Conservation (phyloP, 1,139 yeast species). For the Sugiyamaella novakii region DNA sequence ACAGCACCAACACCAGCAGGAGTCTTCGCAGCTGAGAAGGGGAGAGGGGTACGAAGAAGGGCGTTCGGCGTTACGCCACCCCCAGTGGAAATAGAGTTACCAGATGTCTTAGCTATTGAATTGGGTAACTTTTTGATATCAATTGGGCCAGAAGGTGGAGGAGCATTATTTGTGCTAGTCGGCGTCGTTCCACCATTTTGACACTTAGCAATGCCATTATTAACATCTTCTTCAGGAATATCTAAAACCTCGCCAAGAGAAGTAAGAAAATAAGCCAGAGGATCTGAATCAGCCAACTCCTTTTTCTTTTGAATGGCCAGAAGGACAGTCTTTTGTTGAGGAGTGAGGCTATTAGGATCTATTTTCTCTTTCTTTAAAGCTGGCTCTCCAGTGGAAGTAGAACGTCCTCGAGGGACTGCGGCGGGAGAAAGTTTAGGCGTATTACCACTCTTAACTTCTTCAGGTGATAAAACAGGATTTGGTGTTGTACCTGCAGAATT, state of each 20-base stretch:
- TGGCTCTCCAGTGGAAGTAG: constrained; percentile 24
- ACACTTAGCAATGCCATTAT: constrained; percentile 15
- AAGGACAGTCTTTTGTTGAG: constrained; percentile 26
- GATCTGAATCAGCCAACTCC: constrained; percentile 35
- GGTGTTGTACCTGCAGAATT: constrained; percentile 20
- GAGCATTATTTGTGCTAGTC: not conserved
- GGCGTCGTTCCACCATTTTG: constrained; percentile 9
- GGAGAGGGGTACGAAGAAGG: constrained; percentile 35
- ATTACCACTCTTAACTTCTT: constrained; percentile 24
- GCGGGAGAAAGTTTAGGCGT: constrained; percentile 20
- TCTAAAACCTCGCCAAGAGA: constrained; percentile 38
- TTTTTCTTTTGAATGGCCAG: constrained; percentile 31
- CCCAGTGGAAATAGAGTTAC: not conserved
- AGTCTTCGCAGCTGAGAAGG: constrained; percentile 33
- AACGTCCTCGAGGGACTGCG: constrained; percentile 16
- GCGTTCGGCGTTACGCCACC: constrained; percentile 34
- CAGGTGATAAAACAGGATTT: constrained; percentile 29
- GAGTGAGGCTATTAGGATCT: constrained; percentile 26
- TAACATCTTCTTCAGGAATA: constrained; percentile 34
- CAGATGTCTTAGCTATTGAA: not conserved
- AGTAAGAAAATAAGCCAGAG: constrained; percentile 35
- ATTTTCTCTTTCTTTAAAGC: constrained; percentile 34
- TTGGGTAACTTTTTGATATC: constrained; percentile 1
- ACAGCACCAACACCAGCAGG: constrained; percentile 23
- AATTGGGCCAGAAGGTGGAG: not conserved